Conservation (phyloP, 306 rosid genomes). For the Sphenostylis stenocarpa region DNA sequence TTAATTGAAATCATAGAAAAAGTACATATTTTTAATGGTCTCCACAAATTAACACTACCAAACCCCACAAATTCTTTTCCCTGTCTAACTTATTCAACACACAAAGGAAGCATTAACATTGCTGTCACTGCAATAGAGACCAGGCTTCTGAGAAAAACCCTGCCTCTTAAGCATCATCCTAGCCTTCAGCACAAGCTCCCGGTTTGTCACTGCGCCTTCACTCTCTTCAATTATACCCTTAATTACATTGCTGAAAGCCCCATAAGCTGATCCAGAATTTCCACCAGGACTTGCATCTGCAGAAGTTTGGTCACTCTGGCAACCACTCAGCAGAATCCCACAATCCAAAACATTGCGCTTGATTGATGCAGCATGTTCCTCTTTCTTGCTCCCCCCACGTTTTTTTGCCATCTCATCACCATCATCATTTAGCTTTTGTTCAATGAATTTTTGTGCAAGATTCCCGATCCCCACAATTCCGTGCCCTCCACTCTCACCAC, state of each 20-base stretch:
- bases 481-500: constrained; percentile 32
- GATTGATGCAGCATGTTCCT: constrained; percentile 59
- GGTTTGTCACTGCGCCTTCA: constrained; percentile 52
- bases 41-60: neutral
- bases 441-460: constrained; percentile 61
- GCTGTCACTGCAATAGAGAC: constrained; percentile 71
- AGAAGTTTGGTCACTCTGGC: constrained; percentile 76
- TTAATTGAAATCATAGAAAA: no score
- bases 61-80: neutral
- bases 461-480: constrained; percentile 54
- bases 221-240: constrained; percentile 52
- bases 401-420: constrained; percentile 48
- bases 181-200: constrained; percentile 59
- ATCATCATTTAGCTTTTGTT: constrained; percentile 47
- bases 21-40: no score
- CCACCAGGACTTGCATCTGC: constrained; percentile 78
- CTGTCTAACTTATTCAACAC: neutral
- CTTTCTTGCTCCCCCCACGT: constrained; percentile 42
- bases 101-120: constrained; percentile 52
- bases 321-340: constrained; percentile 79
- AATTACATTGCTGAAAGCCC: constrained; percentile 78
- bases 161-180: constrained; percentile 55
- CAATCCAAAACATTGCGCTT: constrained; percentile 36
- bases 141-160: constrained; percentile 74
- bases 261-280: constrained; percentile 51